These are phyloP conservation scores for Xylariaceae sp. DNA, from an alignment of 2,329 filamentous ascomycete genomes.

Conservation along the genomic window DNA sequence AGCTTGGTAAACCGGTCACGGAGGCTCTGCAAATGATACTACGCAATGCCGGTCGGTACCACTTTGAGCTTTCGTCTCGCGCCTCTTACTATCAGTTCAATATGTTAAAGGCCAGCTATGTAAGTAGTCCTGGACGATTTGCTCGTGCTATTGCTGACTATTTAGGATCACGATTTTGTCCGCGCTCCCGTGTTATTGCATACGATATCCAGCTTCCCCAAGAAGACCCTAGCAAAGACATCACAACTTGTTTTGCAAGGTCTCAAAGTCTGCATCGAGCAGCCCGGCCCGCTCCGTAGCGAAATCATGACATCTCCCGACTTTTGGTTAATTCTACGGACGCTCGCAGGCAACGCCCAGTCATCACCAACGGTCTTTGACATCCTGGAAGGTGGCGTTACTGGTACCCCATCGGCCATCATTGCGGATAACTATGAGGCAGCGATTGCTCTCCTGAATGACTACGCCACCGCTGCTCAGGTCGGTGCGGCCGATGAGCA, in stretches of 20 bases:
- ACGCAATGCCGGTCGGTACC: slow-evolving; percentile 70
- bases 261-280: slow-evolving; percentile 71
- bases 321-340: slow-evolving; percentile 87
- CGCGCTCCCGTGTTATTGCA: slow-evolving; percentile 89
- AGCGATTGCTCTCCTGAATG: slow-evolving; percentile 75
- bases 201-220: slow-evolving; percentile 80
- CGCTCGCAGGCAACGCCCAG: slow-evolving; percentile 62
- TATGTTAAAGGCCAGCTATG: slow-evolving; percentile 77
- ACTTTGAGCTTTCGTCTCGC: slow-evolving; percentile 77
- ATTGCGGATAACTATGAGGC: slow-evolving; percentile 95
- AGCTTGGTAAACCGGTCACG: slow-evolving; percentile 73
- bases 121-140: slow-evolving; percentile 42
- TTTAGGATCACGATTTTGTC: slow-evolving; percentile 80
- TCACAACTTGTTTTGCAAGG: slow-evolving; percentile 73
- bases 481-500: slow-evolving; percentile 67
- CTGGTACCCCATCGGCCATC: slow-evolving; percentile 71
- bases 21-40: slow-evolving; percentile 76
- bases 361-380: slow-evolving; percentile 76
- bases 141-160: slow-evolving; percentile 23
- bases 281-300: slow-evolving; percentile 71
- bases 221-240: slow-evolving; percentile 69
- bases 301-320: slow-evolving; percentile 96
- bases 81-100: slow-evolving; percentile 82
- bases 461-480: slow-evolving; percentile 80
- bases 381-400: slow-evolving; percentile 74